phyloP scores from a whole-genome alignment of 1,284 basidiomycete species.

The Pseudozyma pruni region DNA sequence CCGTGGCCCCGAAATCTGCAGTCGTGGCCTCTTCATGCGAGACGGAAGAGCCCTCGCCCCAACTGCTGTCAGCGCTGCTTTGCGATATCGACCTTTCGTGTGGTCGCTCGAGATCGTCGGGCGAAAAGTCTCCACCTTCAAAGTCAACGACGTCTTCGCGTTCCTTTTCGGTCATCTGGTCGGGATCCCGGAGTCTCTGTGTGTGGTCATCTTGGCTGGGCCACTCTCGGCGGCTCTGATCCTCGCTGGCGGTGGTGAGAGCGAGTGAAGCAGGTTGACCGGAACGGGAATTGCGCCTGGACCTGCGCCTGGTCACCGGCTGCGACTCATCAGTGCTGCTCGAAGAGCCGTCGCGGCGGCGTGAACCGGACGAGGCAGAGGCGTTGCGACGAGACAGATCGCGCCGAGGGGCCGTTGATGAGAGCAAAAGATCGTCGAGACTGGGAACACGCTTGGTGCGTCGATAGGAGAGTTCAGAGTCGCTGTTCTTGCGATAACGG shows the following conservation, averaged over 20 bases:
- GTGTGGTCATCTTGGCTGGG: not conserved
- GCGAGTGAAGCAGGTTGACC: conserved; percentile 10
- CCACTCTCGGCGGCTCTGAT: conserved; percentile 2
- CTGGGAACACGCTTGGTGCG: conserved; percentile 30
- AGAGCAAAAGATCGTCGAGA: conserved; percentile 32
- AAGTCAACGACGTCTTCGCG: conserved; percentile 50
- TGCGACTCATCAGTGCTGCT: conserved; percentile 29
- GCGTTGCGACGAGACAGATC: conserved; percentile 12
- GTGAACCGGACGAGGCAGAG: conserved; percentile 11
- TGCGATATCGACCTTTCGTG: conserved; percentile 31
- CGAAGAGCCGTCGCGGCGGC: conserved; percentile 2
- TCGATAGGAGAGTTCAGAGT: conserved; percentile 13
- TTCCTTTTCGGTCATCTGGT: conserved; percentile 47
- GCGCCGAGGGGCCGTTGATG: conserved; percentile 25
- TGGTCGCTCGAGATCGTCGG: conserved; percentile 28
- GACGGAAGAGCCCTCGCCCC: conserved; percentile 23
- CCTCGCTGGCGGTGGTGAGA: conserved; percentile 8
- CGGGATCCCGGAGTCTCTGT: conserved; percentile 30
- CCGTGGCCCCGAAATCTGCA: not conserved
- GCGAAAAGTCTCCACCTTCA: conserved; percentile 40
- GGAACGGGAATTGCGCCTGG: conserved; percentile 23
- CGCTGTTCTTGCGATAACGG: conserved; percentile 32
- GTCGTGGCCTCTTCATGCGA: conserved; percentile 22
- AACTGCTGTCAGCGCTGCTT: conserved; percentile 36
- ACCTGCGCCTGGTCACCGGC: conserved; percentile 5